phyloP scores from a whole-genome alignment of 164 flowering plant species.

The Cinnamomum micranthum region DNA sequence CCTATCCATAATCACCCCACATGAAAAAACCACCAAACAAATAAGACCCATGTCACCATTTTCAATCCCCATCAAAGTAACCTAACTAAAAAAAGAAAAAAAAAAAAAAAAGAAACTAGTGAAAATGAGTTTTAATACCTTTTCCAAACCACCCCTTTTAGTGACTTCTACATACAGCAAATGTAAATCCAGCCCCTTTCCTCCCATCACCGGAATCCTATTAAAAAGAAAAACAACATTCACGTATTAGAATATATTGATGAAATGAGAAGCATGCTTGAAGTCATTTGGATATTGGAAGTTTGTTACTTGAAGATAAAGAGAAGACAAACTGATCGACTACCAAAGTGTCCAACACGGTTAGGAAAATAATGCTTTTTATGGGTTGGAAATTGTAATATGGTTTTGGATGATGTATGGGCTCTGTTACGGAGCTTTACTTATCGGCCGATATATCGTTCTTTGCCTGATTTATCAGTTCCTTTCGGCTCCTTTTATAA shows the following conservation, averaged over 20 bases:
- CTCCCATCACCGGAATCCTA: constrained; percentile 89
- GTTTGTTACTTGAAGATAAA: too few relatives aligned
- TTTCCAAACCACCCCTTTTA: constrained; percentile 74
- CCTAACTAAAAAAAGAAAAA: neutral
- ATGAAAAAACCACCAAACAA: neutral
- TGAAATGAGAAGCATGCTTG: neutral
- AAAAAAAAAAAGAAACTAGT: neutral
- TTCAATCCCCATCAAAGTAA: neutral
- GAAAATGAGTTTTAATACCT: constrained; percentile 31
- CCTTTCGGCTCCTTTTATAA: neutral
- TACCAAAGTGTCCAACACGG: too few relatives aligned
- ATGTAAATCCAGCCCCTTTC: constrained; percentile 79
- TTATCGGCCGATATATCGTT: too few relatives aligned
- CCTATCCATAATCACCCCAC: constrained; percentile 27
- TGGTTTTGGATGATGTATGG: too few relatives aligned
- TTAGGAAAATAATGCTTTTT: too few relatives aligned
- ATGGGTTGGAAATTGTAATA: too few relatives aligned
- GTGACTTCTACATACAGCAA: constrained; percentile 78
- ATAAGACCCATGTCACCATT: neutral
- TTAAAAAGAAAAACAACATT: neutral
- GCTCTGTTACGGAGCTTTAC: too few relatives aligned
- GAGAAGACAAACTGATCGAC: too few relatives aligned
- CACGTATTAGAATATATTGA: neutral
- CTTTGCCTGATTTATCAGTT: too few relatives aligned
- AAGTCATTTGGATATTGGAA: neutral